Conservation (phyloP, 257 asterid species). For the Coffea eugenioides region DNA sequence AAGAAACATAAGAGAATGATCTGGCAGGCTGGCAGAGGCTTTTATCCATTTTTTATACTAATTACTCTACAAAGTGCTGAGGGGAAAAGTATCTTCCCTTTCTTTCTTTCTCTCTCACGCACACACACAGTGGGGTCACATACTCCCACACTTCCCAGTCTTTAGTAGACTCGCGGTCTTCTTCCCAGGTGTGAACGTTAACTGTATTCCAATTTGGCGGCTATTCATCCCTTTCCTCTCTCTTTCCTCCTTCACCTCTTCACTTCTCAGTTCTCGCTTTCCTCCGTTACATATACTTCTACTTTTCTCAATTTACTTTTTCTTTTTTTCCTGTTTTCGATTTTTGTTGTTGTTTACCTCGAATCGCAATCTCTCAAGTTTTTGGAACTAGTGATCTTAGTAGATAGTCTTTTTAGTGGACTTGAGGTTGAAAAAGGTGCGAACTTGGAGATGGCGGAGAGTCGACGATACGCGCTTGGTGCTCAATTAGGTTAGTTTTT, state of each 20-base stretch:
- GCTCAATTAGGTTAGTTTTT: slow-evolving; percentile 33
- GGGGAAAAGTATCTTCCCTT: neutral
- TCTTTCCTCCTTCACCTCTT: neutral
- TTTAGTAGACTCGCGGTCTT: no score
- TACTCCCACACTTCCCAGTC: no score
- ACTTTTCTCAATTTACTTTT: neutral
- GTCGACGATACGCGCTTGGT: slow-evolving; percentile 29
- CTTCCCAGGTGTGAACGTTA: slow-evolving; percentile 33
- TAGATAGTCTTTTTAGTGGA: neutral
- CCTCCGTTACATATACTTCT: slow-evolving; percentile 35
- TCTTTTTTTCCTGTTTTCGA: neutral
- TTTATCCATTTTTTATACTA: no score
- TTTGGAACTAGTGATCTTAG: no score
- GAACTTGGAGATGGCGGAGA: slow-evolving; percentile 31
- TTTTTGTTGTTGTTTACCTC: neutral
- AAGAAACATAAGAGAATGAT: no score
- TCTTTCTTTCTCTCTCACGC: slow-evolving; percentile 1
- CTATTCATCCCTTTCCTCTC: slow-evolving; percentile 22
- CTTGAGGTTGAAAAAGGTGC: neutral
- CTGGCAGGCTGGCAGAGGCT: no score
- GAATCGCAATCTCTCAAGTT: neutral
- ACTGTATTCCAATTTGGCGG: slow-evolving; percentile 79
- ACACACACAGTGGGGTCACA: neutral
- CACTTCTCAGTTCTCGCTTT: neutral
- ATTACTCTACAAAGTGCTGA: no score